These are phyloP conservation scores for Nakaseomyces bracarensis DNA, from an alignment of 1,139 yeast genomes.

Conservation along the genomic window DNA sequence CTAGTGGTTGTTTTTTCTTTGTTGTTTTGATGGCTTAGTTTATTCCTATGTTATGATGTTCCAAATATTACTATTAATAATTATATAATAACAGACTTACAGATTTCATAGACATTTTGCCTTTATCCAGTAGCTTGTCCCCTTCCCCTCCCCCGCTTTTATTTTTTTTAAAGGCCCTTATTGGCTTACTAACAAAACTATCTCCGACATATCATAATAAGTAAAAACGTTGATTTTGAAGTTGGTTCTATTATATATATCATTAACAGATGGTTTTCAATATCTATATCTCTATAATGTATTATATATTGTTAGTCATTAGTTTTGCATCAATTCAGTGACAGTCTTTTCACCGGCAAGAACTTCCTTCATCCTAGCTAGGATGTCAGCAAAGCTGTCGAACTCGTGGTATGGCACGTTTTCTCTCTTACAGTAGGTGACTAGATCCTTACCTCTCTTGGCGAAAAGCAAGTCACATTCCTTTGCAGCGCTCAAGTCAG, in stretches of 20 bases:
- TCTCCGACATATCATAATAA: no score
- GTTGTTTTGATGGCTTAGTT: no score
- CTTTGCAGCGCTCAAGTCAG: constrained; percentile 89
- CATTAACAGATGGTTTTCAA: background rate
- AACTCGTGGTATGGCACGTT: constrained; percentile 80
- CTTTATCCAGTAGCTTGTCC: no score
- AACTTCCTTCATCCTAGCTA: constrained; percentile 43
- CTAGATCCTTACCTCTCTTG: constrained; percentile 82
- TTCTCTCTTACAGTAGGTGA: constrained; percentile 73
- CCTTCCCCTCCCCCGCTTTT: no score
- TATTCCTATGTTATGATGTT: no score
- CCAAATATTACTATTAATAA: no score
- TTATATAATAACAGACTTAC: no score
- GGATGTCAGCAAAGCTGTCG: constrained; percentile 64
- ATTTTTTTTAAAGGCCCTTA: no score
- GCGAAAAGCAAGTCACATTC: constrained; percentile 93
- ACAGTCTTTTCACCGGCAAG: constrained; percentile 40
- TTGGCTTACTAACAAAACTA: no score
- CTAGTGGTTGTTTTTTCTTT: constrained; percentile 6
- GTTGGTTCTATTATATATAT: no score
- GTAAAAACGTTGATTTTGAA: no score
- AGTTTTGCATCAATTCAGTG: constrained; percentile 35
- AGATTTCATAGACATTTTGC: no score
- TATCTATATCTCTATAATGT: background rate
- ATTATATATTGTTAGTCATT: constrained; percentile 2